Conservation (phyloP, 352 stramenopile species). For the Pythium rhizo-oryzae region DNA sequence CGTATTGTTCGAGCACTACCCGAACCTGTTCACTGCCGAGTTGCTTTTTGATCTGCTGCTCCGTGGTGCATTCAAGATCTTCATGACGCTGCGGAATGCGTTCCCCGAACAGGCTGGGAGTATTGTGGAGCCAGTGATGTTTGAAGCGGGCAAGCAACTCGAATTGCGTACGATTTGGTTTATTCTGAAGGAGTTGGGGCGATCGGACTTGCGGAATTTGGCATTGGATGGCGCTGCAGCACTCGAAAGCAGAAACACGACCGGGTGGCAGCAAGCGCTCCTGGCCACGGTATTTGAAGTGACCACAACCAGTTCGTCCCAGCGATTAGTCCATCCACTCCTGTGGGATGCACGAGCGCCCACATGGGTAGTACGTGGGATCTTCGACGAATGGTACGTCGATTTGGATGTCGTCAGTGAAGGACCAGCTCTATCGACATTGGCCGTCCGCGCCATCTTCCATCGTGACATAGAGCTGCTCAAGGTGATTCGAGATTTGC, state of each 20-base stretch:
- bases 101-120: background rate
- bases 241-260: too few relatives aligned
- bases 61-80: background rate
- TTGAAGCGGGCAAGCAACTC: background rate
- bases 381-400: background rate
- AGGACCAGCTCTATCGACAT: background rate
- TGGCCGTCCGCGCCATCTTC: background rate
- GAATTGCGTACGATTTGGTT: slow-evolving; percentile 1
- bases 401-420: background rate
- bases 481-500: background rate
- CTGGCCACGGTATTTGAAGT: too few relatives aligned
- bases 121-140: background rate
- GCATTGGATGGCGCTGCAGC: background rate
- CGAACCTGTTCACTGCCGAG: background rate
- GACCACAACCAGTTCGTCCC: background rate
- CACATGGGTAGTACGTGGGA: background rate
- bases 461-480: background rate
- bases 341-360: too few relatives aligned
- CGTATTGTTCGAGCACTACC: background rate
- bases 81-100: background rate
- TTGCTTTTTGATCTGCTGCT: background rate
- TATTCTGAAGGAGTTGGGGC: background rate
- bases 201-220: background rate
- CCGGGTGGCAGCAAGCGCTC: background rate
- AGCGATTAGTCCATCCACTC: background rate